These are phyloP conservation scores for Ilex asprella DNA, from an alignment of 257 asterid genomes.

Conservation along the genomic window DNA sequence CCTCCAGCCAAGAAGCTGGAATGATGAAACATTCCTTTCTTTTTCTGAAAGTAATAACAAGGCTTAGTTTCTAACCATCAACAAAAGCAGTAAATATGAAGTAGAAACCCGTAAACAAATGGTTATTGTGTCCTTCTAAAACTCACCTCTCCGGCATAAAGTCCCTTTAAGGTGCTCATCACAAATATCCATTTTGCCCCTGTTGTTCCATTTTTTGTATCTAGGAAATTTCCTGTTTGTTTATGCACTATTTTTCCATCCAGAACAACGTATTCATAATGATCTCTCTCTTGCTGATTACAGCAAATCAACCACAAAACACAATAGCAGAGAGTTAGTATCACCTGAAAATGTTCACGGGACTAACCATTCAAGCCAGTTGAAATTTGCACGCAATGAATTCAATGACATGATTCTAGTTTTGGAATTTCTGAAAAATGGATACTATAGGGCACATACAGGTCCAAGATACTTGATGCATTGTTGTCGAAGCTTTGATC, in stretches of 20 bases:
- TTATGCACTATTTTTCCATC: conserved; percentile 58
- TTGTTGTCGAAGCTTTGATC: conserved; percentile 78
- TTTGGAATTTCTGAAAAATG: not conserved
- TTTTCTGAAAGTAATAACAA: conserved; percentile 49
- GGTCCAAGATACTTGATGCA: conserved; percentile 94
- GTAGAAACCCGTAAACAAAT: not conserved
- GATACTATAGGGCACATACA: conserved; percentile 34
- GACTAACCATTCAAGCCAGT: not conserved
- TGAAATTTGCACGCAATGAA: no score
- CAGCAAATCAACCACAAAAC: conserved; percentile 8
- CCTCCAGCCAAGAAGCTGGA: conserved; percentile 99
- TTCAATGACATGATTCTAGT: no score
- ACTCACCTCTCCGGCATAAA: conserved; percentile 74
- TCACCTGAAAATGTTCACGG: not conserved
- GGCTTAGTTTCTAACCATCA: not conserved
- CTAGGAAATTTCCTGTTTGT: conserved; percentile 48
- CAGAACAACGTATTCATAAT: conserved; percentile 51
- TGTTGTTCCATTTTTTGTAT: conserved; percentile 39
- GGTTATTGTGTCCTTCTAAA: conserved; percentile 1
- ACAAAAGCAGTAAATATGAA: not conserved
- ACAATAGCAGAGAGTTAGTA: not conserved
- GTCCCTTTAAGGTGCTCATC: conserved; percentile 82
- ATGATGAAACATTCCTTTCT: conserved; percentile 88
- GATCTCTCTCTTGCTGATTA: conserved; percentile 76
- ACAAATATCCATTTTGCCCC: conserved; percentile 88